These are phyloP conservation scores for Trichomonas vaginalis DNA, from an alignment of 208 protist species.

Conservation along the genomic window DNA sequence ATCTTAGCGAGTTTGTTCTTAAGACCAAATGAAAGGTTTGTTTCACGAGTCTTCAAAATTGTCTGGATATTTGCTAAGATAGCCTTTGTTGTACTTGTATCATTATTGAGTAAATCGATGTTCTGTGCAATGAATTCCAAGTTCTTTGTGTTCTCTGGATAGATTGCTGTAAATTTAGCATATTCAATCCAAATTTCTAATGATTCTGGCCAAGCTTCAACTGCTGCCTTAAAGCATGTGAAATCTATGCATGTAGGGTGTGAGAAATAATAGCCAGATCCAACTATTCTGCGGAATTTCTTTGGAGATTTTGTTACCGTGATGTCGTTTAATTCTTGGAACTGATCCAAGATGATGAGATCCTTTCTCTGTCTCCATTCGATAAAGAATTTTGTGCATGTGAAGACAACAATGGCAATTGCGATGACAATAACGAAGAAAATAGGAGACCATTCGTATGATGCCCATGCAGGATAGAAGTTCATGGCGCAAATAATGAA, in stretches of 20 bases:
- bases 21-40: neutral
- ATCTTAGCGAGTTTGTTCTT: neutral
- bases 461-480: neutral
- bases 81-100: neutral
- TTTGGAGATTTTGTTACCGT: neutral
- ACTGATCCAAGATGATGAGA: neutral
- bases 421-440: neutral
- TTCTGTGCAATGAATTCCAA: neutral
- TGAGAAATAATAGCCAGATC: neutral
- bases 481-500: neutral
- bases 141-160: neutral
- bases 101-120: no score
- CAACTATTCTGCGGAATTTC: neutral
- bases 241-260: neutral
- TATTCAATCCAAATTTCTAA: neutral
- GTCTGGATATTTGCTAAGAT: neutral
- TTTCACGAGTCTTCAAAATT: neutral
- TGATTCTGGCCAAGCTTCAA: neutral
- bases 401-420: neutral
- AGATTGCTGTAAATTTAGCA: no score
- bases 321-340: neutral
- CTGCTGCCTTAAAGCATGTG: neutral
- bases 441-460: neutral
- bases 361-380: neutral
- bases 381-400: no score